Evolutionary conservation across 257 asterid genomes (phyloP), one percentile per base, ranked within the genome.

Genomic region (Craterostigma plantagineum): DNA sequence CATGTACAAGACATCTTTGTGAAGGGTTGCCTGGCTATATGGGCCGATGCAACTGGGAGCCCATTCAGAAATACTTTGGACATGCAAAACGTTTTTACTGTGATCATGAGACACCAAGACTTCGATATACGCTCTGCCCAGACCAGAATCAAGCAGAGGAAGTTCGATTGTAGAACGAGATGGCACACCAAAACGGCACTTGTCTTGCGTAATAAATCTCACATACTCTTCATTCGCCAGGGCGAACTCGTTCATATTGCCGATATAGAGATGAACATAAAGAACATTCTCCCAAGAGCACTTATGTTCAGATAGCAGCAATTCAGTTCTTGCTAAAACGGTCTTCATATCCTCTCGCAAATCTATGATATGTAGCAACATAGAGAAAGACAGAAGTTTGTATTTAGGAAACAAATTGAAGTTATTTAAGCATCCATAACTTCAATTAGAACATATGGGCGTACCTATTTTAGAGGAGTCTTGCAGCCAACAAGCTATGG

Each of bases 41-140:
- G 98, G 95, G 62, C 98, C 98, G 36, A 87, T 87, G 58, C 98
- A 87, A 55, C 98, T 82, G 53, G 95, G 98, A 56, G 98, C 98
- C 98, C 98, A 82, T 70, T 75, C 71, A 34, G 98, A 87, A 54
- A 87, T 76, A 63, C 98, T 87, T 46, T 87, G 98, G 34, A 87
- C 95, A 50, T 87, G 98, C 72, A 87, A 70, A 57, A 87, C 98
- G 46, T 67, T 79, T 69, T 87, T 87, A 34, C 63, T 53, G 42
- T 58, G 57, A 67, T 79, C 92, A 18, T 43, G 63, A 39, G 95
- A 75, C 51, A 76, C 95, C 66, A 87, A 51, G 35, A 82, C 93
- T 79, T 87, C 98, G 52, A 87, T 45, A 59, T 76, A 82, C 37
- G 80, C 95, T 55, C 62, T 73, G 52, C 95, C 95, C 64, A 82